These are phyloP conservation scores for Bryoerythrophyllum caledonicum DNA, from an alignment of 225 moss, liverwort and hornwort species.

Conservation along the genomic window DNA sequence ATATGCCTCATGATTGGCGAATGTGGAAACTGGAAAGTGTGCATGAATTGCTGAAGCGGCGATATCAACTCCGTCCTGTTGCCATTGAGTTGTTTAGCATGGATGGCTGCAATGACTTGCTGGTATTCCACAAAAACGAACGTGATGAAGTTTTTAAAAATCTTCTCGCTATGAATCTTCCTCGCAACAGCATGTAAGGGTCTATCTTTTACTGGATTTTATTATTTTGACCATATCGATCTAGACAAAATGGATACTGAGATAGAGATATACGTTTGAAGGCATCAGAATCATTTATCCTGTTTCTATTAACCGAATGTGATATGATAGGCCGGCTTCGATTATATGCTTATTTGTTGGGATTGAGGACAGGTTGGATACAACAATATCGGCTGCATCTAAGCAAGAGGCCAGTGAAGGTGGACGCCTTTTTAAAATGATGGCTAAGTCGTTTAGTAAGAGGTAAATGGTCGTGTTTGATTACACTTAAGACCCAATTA, in stretches of 20 bases:
- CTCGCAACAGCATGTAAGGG: slow-evolving; percentile 79
- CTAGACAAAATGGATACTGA: neutral
- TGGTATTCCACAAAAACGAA: slow-evolving; percentile 81
- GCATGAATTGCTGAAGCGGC: slow-evolving; percentile 80
- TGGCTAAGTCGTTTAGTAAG: slow-evolving; percentile 89
- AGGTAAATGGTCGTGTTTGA: slow-evolving; percentile 29
- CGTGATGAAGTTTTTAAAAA: slow-evolving; percentile 85
- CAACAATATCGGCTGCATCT: slow-evolving; percentile 79
- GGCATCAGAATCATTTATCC: neutral
- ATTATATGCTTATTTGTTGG: slow-evolving; percentile 11
- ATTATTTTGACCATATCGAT: neutral
- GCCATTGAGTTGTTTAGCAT: slow-evolving; percentile 88
- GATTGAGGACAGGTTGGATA: slow-evolving; percentile 57
- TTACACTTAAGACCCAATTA: neutral
- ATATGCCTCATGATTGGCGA: slow-evolving; percentile 75
- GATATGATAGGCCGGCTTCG: neutral
- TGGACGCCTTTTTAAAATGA: slow-evolving; percentile 78
- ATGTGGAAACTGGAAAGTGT: slow-evolving; percentile 94
- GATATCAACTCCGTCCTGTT: slow-evolving; percentile 83
- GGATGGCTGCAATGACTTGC: slow-evolving; percentile 87
- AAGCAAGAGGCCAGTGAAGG: slow-evolving; percentile 79
- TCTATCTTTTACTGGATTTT: neutral
- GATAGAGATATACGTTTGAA: neutral
- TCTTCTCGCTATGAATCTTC: slow-evolving; percentile 74
- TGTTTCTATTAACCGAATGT: neutral